phyloP scores from a whole-genome alignment of 2,329 filamentous ascomycete species.

The Endocalyx cinctus region DNA sequence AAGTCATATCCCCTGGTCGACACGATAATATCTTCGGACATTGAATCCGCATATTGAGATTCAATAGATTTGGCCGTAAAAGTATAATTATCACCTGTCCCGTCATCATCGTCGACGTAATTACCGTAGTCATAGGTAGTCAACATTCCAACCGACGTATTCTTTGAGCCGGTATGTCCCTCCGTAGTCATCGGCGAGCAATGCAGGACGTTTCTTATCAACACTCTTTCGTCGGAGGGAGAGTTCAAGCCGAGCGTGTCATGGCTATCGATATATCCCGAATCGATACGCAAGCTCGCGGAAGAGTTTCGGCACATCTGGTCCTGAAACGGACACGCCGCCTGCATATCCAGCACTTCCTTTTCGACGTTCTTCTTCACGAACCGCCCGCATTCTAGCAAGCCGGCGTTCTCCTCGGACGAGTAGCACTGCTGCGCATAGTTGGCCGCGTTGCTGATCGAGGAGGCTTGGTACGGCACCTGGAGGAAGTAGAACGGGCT shows the following conservation, averaged over 20 bases:
- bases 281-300: not conserved
- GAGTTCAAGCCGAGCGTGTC: not conserved
- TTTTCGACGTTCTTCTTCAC: no score
- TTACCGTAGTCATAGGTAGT: not conserved
- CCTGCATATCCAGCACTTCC: not conserved
- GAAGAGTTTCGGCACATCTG: not conserved
- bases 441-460: slow-evolving; percentile 2
- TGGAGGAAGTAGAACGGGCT: not conserved
- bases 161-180: not conserved
- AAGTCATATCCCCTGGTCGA: not conserved
- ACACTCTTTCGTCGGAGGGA: not conserved
- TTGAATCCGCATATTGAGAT: not conserved
- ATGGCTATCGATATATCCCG: not conserved
- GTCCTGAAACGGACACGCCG: not conserved
- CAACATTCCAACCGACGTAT: not conserved
- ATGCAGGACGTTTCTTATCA: not conserved
- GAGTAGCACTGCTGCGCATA: not conserved
- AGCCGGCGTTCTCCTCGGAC: no score
- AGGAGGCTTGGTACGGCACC: not conserved
- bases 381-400: not conserved
- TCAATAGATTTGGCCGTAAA: not conserved
- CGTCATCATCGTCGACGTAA: no score
- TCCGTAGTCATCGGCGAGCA: not conserved
- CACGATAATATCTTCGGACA: not conserved
- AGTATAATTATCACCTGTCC: no score